A percentile compares a stretch with the other conserved stretches of the same genome.
phyloP scores from a whole-genome alignment of 2,329 filamentous ascomycete species.

The Aspergillus japonicus region DNA sequence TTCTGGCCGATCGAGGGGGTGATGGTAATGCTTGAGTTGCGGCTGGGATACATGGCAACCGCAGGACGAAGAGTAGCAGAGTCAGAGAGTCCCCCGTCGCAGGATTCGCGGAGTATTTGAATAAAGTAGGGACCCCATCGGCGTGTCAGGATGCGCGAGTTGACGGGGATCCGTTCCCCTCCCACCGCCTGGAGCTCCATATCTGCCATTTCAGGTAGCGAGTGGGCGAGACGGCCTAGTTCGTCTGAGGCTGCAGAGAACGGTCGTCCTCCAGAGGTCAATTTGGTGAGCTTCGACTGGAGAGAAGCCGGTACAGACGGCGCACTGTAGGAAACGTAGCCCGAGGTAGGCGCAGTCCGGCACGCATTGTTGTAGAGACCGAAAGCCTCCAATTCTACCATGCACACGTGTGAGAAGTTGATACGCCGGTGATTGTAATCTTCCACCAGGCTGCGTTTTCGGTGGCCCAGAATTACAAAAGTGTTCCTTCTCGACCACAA shows the following conservation, averaged over 20 bases:
- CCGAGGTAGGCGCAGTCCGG: conserved; percentile 72
- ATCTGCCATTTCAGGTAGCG: conserved; percentile 81
- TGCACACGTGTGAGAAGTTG: conserved; percentile 94
- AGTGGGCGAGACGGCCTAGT: conserved; percentile 75
- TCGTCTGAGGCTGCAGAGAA: conserved; percentile 79
- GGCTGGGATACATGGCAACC: conserved; percentile 56
- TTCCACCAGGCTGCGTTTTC: conserved; percentile 89
- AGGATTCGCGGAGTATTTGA: conserved; percentile 79
- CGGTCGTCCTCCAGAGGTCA: conserved; percentile 70
- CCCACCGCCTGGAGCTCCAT: conserved; percentile 95
- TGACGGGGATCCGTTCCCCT: conserved; percentile 88
- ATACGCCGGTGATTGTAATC: conserved; percentile 98
- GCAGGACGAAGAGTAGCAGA: conserved; percentile 70
- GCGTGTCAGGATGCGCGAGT: conserved; percentile 80
- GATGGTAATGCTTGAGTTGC: conserved; percentile 83
- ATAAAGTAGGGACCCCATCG: conserved; percentile 97
- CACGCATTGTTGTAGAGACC: conserved; percentile 95
- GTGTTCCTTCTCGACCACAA: conserved; percentile 91
- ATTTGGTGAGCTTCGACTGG: conserved; percentile 49
- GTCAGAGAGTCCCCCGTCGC: conserved; percentile 68
- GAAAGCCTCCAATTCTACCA: conserved; percentile 96
- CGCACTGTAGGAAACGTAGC: conserved; percentile 80
- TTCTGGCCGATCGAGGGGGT: conserved; percentile 56
- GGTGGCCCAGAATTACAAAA: conserved; percentile 92
- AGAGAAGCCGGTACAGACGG: conserved; percentile 59